phyloP scores from a whole-genome alignment of 371 early-diverging fungal species.

The Basidiobolus heterosporus region DNA sequence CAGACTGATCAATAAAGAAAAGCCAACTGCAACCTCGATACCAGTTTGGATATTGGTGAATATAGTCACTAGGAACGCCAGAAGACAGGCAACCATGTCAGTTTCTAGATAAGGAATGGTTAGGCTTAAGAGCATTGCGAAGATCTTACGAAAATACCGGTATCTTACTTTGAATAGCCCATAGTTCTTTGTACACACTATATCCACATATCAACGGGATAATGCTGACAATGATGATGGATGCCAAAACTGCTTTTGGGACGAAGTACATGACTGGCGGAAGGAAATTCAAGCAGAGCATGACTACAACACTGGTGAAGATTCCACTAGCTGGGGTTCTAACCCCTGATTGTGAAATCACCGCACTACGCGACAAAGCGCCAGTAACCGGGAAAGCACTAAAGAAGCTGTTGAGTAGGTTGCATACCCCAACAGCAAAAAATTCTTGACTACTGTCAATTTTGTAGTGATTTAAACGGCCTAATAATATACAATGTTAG shows the following conservation, averaged over 20 bases:
- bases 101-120: slow-evolving; percentile 29
- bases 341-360: slow-evolving; percentile 15
- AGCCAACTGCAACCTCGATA: slow-evolving; percentile 41
- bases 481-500: slow-evolving; percentile 8
- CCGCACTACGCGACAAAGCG: slow-evolving; percentile 70
- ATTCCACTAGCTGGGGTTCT: slow-evolving; percentile 61
- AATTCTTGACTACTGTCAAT: slow-evolving; percentile 47
- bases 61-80: slow-evolving; percentile 37
- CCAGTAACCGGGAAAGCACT: slow-evolving; percentile 69
- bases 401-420: slow-evolving; percentile 64
- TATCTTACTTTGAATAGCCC: too few relatives aligned
- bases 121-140: too few relatives aligned
- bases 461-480: slow-evolving; percentile 24
- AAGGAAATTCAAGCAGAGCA: slow-evolving; percentile 54
- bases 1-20: slow-evolving; percentile 39
- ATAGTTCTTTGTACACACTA: too few relatives aligned
- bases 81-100: slow-evolving; percentile 24
- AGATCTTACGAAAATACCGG: too few relatives aligned
- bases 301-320: slow-evolving; percentile 50
- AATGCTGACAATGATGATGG: slow-evolving; percentile 58
- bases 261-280: slow-evolving; percentile 73
- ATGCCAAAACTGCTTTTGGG: slow-evolving; percentile 53
- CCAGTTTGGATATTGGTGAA: slow-evolving; percentile 49
- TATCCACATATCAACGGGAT: slow-evolving; percentile 25
- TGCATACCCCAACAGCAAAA: slow-evolving; percentile 60